Evolutionary conservation across 139 green algal species (phyloP), one percentile per base, ranked within the genome.

Genomic region (Microglena sp.): DNA sequence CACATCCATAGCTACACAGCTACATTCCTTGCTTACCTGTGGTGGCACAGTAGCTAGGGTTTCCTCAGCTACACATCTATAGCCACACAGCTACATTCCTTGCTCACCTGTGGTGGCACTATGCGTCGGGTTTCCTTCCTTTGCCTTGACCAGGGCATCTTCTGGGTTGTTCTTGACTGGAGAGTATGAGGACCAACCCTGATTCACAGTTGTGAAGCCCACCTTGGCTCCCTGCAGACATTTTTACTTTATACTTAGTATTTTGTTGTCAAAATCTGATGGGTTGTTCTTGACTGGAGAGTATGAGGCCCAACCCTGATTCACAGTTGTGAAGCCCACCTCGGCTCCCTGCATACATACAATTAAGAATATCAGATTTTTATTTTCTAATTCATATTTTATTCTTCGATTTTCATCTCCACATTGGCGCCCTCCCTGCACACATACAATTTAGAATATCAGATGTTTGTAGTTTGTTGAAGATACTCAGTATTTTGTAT

Each of bases 111-210:
- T 85, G 31, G 91, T 95, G 35, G 90, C 93, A 35, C 65, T 88
- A 81, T 99, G 94, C 2, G 87, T 86, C 57, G 94, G 92, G 68
- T 87, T 85, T 53, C 86, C 87, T 21, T 70, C 68, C 67, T 75
- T 69, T 11, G 18, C 40, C 18, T 50, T 50, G 40, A 50, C 11
- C 15, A 50, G 18, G 40, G 40, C 40, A 28, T 67, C 61, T 22
- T 70, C 82, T 1, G 84, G 77, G 5, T 79, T 89, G 81, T 98
- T 99, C 75, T 99, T 99, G 33, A 99, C 94, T 4, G 94, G 92
- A 0, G 81, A 92, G 79, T 98, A 99, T 5, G 84, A 88, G 0
- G 87, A 84, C 91, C 91, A 98, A 50, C 93, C 89, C 79, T 93
- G 84, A 43, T 92, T 93, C 68, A 97, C 80, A 29, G 87, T 79